Evolutionary conservation across 2,329 filamentous ascomycete genomes (phyloP).

Genomic region (Xylaria polymorpha): DNA sequence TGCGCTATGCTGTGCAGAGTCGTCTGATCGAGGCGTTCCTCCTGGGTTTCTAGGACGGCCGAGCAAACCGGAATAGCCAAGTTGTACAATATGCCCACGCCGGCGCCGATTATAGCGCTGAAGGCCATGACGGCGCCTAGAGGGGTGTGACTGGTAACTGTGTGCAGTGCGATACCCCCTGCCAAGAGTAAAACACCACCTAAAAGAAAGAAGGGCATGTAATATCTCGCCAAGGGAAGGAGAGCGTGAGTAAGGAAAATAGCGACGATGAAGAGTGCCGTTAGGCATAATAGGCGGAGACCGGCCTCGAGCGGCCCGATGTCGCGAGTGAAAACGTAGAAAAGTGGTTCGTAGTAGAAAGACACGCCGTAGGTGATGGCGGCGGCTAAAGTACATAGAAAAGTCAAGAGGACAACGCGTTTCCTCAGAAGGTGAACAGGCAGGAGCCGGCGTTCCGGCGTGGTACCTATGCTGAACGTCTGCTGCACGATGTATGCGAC

Average conservation of each 20-base stretch:
- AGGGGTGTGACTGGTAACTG: conserved; percentile 43
- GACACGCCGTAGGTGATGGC: conserved; percentile 52
- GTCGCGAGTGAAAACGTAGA: conserved; percentile 60
- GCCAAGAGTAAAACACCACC: conserved; percentile 46
- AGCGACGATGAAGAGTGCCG: conserved; percentile 38
- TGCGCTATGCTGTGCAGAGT: conserved; percentile 52
- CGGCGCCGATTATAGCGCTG: conserved; percentile 49
- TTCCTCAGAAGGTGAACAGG: conserved; percentile 57
- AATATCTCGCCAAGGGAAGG: conserved; percentile 54
- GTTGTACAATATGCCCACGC: conserved; percentile 50
- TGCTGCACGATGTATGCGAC: conserved; percentile 60
- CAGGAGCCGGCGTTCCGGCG: conserved; percentile 55
- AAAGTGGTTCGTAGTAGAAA: conserved; percentile 64
- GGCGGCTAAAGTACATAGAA: conserved; percentile 52
- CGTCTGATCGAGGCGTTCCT: conserved; percentile 47
- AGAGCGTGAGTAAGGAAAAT: conserved; percentile 49
- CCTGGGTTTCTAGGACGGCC: conserved; percentile 43
- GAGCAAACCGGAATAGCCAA: conserved; percentile 49
- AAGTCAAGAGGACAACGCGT: conserved; percentile 56
- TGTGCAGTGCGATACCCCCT: conserved; percentile 46
- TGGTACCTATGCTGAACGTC: conserved; percentile 55
- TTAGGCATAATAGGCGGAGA: conserved; percentile 54
- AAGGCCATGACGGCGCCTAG: conserved; percentile 49
- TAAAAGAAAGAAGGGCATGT: conserved; percentile 51
- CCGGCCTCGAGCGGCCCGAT: conserved; percentile 56